These are phyloP conservation scores for Hypsizygus ulmarius DNA, from an alignment of 1,284 basidiomycete species.

Conservation along the genomic window DNA sequence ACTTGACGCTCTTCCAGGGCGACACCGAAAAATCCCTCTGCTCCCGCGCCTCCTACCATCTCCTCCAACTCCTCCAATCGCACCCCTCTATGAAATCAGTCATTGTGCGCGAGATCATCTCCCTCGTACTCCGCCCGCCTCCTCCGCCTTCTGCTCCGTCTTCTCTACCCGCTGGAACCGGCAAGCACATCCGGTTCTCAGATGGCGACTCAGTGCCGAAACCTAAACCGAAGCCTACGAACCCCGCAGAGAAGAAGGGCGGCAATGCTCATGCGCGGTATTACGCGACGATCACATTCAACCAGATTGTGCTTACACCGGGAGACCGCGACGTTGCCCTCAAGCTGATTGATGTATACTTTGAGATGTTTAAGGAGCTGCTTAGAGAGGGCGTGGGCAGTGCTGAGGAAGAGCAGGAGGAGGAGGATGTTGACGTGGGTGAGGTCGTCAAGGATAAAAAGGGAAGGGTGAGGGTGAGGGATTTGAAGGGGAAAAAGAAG, in stretches of 20 bases:
- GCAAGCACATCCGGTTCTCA: slow-evolving; percentile 42
- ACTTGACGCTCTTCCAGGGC: slow-evolving; percentile 48
- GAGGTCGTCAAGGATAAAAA: slow-evolving; percentile 41
- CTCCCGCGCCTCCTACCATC: slow-evolving; percentile 86
- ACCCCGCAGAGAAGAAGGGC: slow-evolving; percentile 32
- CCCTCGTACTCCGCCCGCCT: slow-evolving; percentile 69
- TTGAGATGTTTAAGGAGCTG: slow-evolving; percentile 91
- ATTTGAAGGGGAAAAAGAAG: slow-evolving; percentile 36
- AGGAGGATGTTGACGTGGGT: slow-evolving; percentile 31
- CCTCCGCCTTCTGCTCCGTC: slow-evolving; percentile 40
- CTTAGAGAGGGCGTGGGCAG: slow-evolving; percentile 57
- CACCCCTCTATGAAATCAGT: slow-evolving; percentile 96
- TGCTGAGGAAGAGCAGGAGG: slow-evolving; percentile 32
- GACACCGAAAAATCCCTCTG: slow-evolving; percentile 89
- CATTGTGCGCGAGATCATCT: slow-evolving; percentile 84
- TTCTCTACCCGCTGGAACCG: slow-evolving; percentile 27
- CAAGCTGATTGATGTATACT: slow-evolving; percentile 88
- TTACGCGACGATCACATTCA: slow-evolving; percentile 91
- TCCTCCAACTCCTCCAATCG: slow-evolving; percentile 85
- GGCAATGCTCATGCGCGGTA: slow-evolving; percentile 76
- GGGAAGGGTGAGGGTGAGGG: slow-evolving; percentile 36
- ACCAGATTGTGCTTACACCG: slow-evolving; percentile 84
- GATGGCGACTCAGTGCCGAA: slow-evolving; percentile 30
- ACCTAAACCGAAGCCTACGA: slow-evolving; percentile 26
- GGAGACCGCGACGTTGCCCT: slow-evolving; percentile 78